phyloP scores from a whole-genome alignment of 1,284 basidiomycete species.

The Trichosporon inkin region DNA sequence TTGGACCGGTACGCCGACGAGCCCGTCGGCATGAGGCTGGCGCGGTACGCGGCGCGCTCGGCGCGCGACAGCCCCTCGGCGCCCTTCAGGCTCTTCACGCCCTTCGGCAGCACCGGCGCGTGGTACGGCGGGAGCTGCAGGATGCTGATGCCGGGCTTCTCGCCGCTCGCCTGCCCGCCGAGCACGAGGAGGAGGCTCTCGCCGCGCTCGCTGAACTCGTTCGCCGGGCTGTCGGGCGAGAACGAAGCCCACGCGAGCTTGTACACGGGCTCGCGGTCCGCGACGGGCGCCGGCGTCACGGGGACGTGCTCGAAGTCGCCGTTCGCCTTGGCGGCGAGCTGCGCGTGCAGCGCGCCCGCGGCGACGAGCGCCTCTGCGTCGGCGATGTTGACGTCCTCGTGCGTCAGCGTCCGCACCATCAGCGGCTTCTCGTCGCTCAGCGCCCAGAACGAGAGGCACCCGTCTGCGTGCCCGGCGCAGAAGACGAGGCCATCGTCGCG shows the following conservation, averaged over 20 bases:
- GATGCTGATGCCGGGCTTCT: conserved; percentile 64
- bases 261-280: conserved; percentile 73
- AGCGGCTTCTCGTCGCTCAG: conserved; percentile 75
- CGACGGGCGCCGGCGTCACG: conserved; percentile 18
- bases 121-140: conserved; percentile 69
- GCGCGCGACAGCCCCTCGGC: conserved; percentile 54
- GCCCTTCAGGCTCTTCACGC: conserved; percentile 19
- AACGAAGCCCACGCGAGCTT: conserved; percentile 80
- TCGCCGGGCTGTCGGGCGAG: conserved; percentile 44
- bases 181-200: conserved; percentile 70
- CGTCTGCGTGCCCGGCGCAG: conserved; percentile 66
- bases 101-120: conserved; percentile 49
- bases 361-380: conserved; percentile 50
- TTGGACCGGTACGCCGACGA: conserved; percentile 61
- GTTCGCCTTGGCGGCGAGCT: conserved; percentile 27
- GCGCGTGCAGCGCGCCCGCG: conserved; percentile 49
- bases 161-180: conserved; percentile 62
- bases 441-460: conserved; percentile 81
- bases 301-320: conserved; percentile 29
- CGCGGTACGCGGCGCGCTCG: conserved; percentile 62
- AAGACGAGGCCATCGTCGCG: conserved; percentile 55
- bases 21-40: conserved; percentile 59
- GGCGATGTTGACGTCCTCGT: conserved; percentile 53
- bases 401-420: conserved; percentile 65
- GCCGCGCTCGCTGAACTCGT: conserved; percentile 54